Conservation (phyloP, 192 early-diverging fungal species). For the Obelidium mucronatum region DNA sequence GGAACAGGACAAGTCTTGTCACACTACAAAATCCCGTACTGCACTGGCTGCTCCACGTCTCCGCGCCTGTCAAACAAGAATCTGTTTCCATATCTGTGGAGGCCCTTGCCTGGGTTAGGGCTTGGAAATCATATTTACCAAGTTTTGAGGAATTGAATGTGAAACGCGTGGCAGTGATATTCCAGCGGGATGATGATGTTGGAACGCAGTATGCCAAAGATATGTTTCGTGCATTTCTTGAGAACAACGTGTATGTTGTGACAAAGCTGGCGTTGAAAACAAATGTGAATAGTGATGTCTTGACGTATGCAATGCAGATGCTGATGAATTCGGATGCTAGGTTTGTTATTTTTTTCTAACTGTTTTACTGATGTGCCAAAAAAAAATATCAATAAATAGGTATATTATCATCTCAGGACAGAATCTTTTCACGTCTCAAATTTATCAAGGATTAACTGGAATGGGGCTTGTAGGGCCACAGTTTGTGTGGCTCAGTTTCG, state of each 20-base stretch:
- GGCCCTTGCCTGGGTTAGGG: background rate
- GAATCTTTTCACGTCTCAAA: background rate
- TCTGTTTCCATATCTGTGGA: background rate
- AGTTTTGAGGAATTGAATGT: slow-evolving; percentile 1
- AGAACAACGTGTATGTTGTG: background rate
- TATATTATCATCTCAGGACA: background rate
- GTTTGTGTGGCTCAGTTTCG: background rate
- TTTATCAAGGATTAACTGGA: background rate
- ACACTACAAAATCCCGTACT: background rate
- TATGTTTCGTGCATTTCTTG: background rate
- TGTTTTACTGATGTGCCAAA: background rate
- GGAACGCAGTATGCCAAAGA: background rate
- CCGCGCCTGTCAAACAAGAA: background rate
- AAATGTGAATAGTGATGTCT: too few species aligned
- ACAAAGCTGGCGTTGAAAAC: background rate
- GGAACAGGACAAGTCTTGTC: background rate
- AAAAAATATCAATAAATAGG: background rate
- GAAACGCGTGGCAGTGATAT: background rate
- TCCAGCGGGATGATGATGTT: slow-evolving; percentile 14
- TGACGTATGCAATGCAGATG: background rate
- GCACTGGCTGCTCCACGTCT: background rate
- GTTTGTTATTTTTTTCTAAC: background rate
- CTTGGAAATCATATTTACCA: slow-evolving; percentile 21
- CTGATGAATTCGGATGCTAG: background rate
- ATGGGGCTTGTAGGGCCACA: background rate